Conservation (phyloP, 495 filamentous ascomycete genomes). For the Lasiosphaeria hispida region DNA sequence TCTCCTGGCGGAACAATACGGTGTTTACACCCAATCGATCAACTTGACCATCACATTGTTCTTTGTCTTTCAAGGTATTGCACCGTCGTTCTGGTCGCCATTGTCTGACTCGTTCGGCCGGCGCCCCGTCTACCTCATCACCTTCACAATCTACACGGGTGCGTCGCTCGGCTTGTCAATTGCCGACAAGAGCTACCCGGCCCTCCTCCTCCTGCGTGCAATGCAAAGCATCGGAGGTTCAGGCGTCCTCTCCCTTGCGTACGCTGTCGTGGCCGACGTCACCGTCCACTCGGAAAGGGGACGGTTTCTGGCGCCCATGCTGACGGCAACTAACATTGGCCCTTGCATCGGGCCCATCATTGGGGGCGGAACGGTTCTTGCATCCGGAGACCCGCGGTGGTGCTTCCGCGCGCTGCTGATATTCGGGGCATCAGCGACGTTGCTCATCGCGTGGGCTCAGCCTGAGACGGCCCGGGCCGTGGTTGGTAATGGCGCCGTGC, state of each 20-base stretch:
- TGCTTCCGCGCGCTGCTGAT: conserved; percentile 13
- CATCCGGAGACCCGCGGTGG: conserved; percentile 4
- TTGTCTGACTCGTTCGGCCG: conserved; percentile 50
- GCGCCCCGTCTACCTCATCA: conserved; percentile 43
- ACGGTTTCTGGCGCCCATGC: conserved; percentile 41
- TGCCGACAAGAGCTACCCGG: conserved; percentile 40
- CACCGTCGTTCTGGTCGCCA: conserved; percentile 46
- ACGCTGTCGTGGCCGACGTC: conserved; percentile 44
- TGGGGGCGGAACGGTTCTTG: conserved; percentile 21
- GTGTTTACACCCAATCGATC: conserved; percentile 39
- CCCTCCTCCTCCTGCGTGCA: conserved; percentile 49
- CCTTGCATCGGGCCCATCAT: conserved; percentile 31
- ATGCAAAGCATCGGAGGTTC: conserved; percentile 50
- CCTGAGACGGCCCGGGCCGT: conserved; percentile 45
- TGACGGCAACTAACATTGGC: conserved; percentile 22
- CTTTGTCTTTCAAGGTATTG: conserved; percentile 49
- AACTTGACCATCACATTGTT: conserved; percentile 49
- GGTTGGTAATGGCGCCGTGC: conserved; percentile 42
- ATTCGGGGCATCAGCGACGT: neutral
- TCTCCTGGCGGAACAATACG: conserved; percentile 34
- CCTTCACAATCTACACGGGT: conserved; percentile 43
- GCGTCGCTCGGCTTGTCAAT: conserved; percentile 50
- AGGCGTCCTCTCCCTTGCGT: conserved; percentile 41
- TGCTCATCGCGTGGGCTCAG: conserved; percentile 34
- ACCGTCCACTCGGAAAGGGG: conserved; percentile 45